Evolutionary conservation across 352 stramenopile genomes (phyloP), one percentile per base, ranked within the genome.

Genomic region (Phytopythium oedochilum): DNA sequence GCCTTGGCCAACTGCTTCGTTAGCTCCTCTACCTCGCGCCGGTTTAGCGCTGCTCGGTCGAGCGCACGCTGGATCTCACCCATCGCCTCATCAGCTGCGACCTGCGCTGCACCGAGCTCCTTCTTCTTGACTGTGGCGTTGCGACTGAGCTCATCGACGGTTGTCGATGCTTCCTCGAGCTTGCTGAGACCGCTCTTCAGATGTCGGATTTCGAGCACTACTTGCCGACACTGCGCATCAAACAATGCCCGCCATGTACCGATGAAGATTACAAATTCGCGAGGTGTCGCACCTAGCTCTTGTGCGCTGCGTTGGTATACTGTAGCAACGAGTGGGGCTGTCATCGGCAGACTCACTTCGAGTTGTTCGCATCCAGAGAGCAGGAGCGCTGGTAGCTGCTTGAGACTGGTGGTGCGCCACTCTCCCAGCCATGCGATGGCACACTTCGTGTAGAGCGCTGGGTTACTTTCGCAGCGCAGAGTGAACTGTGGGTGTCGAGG

Each of bases 51-150:
- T 7, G 94, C 92, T 7, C 82, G 75, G 46, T 95, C 78, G 5
- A 98, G 75, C 8, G 94, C 94, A 34, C 95, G 94, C 31, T 95
- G 96, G 72, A 98, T 98, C 61, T 97, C 86, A 26, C 97, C 88
- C 94, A 98, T 98, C 4, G 94, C 95, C 42, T 89, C 79, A 52
- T 98, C 94, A 0, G 94, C 94, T 0, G 82, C 83, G 6, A 88
- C 69, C 53, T 98, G 94, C 17, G 93, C 94, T 1, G 74, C 63
- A 22, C 78, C 64, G 12, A 98, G 74, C 44, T 97, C 84, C 32
- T 91, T 87, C 59, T 97, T 92, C 67, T 98, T 96, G 49, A 91
- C 70, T 0, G 67, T 75, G 0, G 94, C 94, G 10, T 95, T 89
- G 5, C 75, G 78, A 56, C 76, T 96, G 26, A 98, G 69, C 23